Percentiles rank a stretch among this genome's conserved stretches.
These are phyloP conservation scores for Saccharomycopsis lassenensis DNA, from an alignment of 805 yeast genomes.

Conservation along the genomic window DNA sequence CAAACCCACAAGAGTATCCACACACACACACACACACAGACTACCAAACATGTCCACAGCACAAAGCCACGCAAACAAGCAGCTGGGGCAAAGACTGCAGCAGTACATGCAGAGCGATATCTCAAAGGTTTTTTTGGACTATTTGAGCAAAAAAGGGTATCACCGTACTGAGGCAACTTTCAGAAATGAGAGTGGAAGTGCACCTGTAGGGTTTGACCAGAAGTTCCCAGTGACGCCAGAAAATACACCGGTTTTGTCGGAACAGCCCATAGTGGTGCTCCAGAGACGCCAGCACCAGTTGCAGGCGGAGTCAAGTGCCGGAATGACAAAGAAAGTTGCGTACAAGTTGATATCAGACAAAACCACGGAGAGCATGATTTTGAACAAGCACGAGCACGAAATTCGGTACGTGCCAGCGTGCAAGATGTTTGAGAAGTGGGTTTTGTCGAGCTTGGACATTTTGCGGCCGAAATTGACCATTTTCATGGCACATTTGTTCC, in stretches of 20 bases:
- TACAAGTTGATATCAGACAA: no score
- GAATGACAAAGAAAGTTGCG: no score
- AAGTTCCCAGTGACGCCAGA: slow-evolving; percentile 41
- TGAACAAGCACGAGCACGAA: no score
- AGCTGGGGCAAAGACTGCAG: no score
- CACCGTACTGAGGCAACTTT: slow-evolving; percentile 90
- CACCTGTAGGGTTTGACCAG: slow-evolving; percentile 30
- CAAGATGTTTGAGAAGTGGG: slow-evolving; percentile 85
- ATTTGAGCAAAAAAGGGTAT: slow-evolving; percentile 86
- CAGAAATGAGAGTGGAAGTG: slow-evolving; percentile 56
- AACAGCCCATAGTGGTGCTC: slow-evolving; percentile 18
- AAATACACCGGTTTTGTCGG: slow-evolving; percentile 23
- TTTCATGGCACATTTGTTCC: slow-evolving; percentile 83
- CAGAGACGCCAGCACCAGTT: slow-evolving; percentile 7
- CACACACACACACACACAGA: no score
- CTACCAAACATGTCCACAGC: no score
- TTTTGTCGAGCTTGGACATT: slow-evolving; percentile 80
- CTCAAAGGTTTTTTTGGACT: slow-evolving; percentile 85
- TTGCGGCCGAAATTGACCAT: slow-evolving; percentile 81
- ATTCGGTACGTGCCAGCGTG: no score
- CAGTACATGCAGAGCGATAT: slow-evolving; percentile 76
- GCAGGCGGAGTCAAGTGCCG: slow-evolving; percentile 19
- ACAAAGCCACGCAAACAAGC: no score
- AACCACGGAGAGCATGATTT: no score
- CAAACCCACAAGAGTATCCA: no score